These are phyloP conservation scores for Oidium heveae DNA, from an alignment of 2,329 filamentous ascomycete species.

Conservation along the genomic window DNA sequence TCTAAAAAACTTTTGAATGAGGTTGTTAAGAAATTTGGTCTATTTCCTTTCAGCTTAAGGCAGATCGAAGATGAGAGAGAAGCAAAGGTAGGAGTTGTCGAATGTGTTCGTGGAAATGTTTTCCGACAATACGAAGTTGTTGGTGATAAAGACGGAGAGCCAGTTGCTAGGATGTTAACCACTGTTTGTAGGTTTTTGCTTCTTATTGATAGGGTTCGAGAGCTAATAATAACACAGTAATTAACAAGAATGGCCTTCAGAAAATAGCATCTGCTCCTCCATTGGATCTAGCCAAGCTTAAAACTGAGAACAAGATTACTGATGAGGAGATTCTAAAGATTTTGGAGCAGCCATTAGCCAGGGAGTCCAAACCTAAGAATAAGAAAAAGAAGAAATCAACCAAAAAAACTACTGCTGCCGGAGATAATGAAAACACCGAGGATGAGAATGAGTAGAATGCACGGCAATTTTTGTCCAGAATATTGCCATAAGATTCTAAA, in stretches of 20 bases:
- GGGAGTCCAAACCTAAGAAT: constrained; percentile 80
- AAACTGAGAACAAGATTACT: constrained; percentile 93
- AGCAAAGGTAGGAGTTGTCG: constrained; percentile 84
- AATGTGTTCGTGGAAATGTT: constrained; percentile 82
- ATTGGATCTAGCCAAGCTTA: constrained; percentile 56
- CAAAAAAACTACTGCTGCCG: constrained; percentile 17
- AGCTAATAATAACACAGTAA: constrained; percentile 27
- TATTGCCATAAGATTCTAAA: too few species aligned
- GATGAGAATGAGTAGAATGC: constrained; percentile 13
- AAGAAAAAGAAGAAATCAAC: constrained; percentile 42
- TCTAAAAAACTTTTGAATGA: constrained; percentile 83
- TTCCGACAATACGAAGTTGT: constrained; percentile 91
- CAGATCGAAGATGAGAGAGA: constrained; percentile 92
- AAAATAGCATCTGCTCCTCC: constrained; percentile 55
- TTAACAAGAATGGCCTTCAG: constrained; percentile 92
- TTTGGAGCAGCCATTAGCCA: constrained; percentile 63
- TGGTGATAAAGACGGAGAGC: constrained; percentile 69
- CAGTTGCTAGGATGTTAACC: constrained; percentile 68
- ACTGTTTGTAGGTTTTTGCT: constrained; percentile 55
- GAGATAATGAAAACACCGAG: constrained; percentile 14
- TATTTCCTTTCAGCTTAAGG: constrained; percentile 90
- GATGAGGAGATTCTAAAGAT: constrained; percentile 92
- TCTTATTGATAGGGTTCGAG: not conserved
- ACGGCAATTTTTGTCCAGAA: too few species aligned
- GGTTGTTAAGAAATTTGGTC: constrained; percentile 90